Conservation (phyloP, 148 eudicot genomes). For the Rhododendron williamsianum region DNA sequence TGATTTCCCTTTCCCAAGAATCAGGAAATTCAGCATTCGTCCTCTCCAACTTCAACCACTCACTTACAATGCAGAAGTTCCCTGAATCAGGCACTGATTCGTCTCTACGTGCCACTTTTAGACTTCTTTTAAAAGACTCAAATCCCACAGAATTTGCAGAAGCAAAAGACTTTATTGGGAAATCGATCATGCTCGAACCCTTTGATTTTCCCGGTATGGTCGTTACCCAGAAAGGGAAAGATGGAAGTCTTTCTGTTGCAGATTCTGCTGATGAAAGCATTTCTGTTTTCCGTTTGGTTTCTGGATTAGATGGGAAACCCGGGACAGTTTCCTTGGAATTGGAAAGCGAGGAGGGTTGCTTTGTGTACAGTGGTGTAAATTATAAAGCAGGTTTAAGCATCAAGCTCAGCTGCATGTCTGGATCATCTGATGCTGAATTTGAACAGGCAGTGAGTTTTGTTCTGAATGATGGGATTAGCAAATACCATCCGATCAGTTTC, state of each 20-base stretch:
- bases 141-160: not conserved
- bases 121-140: slow-evolving; percentile 41
- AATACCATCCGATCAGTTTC: slow-evolving; percentile 71
- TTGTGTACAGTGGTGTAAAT: slow-evolving; percentile 26
- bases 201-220: slow-evolving; percentile 65
- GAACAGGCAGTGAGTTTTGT: slow-evolving; percentile 44
- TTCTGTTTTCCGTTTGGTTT: slow-evolving; percentile 37
- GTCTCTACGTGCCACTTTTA: slow-evolving; percentile 55
- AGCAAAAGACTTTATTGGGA: slow-evolving; percentile 31
- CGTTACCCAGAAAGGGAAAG: slow-evolving; percentile 38
- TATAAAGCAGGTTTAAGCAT: slow-evolving; percentile 17
- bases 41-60: slow-evolving; percentile 28
- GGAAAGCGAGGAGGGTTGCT: slow-evolving; percentile 53
- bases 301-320: slow-evolving; percentile 47
- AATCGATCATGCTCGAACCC: slow-evolving; percentile 63
- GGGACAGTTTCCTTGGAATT: slow-evolving; percentile 56
- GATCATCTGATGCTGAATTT: slow-evolving; percentile 23
- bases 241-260: slow-evolving; percentile 27
- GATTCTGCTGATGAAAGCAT: not conserved
- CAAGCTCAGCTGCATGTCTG: slow-evolving; percentile 43
- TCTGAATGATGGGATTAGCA: slow-evolving; percentile 42
- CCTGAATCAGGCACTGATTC: slow-evolving; percentile 47
- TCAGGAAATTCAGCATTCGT: slow-evolving; percentile 26
- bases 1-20: slow-evolving; percentile 56
- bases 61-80: slow-evolving; percentile 33